Evolutionary conservation across 495 filamentous ascomycete species (phyloP).

Genomic region (Aspergillus nanangensis): DNA sequence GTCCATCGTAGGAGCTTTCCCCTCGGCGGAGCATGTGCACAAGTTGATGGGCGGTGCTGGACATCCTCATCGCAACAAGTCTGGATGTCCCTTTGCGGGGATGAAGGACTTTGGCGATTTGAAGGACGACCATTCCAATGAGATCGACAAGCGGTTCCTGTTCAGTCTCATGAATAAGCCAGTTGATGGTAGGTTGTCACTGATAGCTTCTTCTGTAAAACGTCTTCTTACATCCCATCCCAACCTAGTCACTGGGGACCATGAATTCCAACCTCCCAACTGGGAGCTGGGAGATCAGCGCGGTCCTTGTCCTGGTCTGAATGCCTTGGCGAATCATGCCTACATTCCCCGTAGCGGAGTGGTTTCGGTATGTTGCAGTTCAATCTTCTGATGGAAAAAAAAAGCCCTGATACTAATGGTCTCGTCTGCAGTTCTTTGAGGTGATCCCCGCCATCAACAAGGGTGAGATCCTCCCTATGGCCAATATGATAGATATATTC

Average conservation of each 20-base stretch:
- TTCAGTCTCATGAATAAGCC: neutral
- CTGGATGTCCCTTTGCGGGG: neutral
- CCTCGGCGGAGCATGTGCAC: neutral
- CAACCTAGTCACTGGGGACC: conserved; percentile 33
- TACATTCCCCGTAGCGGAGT: conserved; percentile 51
- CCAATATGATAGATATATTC: neutral
- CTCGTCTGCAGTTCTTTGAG: conserved; percentile 16
- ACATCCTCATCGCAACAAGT: neutral
- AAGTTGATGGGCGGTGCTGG: neutral
- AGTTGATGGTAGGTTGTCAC: neutral
- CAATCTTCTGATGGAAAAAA: neutral
- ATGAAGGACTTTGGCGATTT: neutral
- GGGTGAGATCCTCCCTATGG: conserved; percentile 9
- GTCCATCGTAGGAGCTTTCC: neutral
- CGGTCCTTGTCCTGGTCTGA: conserved; percentile 49
- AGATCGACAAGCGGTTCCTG: neutral
- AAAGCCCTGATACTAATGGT: conserved; percentile 22
- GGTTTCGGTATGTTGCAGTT: conserved; percentile 23
- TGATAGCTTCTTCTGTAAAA: too few relatives aligned
- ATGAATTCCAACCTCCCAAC: conserved; percentile 35
- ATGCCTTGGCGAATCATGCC: conserved; percentile 50
- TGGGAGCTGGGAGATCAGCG: conserved; percentile 34
- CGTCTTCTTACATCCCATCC: too few relatives aligned
- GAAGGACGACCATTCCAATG: neutral
- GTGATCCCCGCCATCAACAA: conserved; percentile 25